A percentile compares a stretch with the other conserved stretches of the same genome.
Conservation (phyloP, 352 stramenopile species). For the Halophytophthora batemanensis region DNA sequence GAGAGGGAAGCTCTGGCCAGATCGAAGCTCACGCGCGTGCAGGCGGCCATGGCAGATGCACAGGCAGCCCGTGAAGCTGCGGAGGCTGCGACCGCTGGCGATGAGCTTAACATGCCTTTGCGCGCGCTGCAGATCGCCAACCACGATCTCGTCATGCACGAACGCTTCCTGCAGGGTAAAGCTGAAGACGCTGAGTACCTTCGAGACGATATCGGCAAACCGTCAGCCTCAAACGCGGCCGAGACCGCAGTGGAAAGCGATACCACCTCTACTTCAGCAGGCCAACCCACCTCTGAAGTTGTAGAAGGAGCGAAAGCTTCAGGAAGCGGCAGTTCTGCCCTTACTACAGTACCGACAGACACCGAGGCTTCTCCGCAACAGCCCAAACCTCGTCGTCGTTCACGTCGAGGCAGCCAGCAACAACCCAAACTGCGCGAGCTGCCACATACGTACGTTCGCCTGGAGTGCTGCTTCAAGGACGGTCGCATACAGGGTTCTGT, state of each 20-base stretch:
- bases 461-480: conserved; percentile 75
- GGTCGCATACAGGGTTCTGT: conserved; percentile 61
- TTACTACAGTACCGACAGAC: conserved; percentile 1
- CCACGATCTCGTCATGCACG: conserved; percentile 63
- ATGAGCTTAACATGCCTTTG: conserved; percentile 41
- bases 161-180: conserved; percentile 69
- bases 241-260: conserved; percentile 1
- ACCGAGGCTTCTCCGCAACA: not conserved
- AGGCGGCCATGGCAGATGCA: conserved; percentile 20
- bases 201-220: conserved; percentile 25
- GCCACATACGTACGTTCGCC: conserved; percentile 61
- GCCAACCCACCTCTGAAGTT: conserved; percentile 17
- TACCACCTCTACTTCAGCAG: conserved; percentile 6
- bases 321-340: not conserved
- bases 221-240: not conserved
- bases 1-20: conserved; percentile 38
- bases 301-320: not conserved
- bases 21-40: conserved; percentile 28
- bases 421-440: conserved; percentile 28
- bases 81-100: conserved; percentile 9
- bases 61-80: conserved; percentile 18
- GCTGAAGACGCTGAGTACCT: conserved; percentile 56
- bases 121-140: conserved; percentile 71
- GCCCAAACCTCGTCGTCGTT: conserved; percentile 5
- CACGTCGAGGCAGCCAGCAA: conserved; percentile 5